Conservation (phyloP, 345 rosid species). For the Aquilaria malaccensis region DNA sequence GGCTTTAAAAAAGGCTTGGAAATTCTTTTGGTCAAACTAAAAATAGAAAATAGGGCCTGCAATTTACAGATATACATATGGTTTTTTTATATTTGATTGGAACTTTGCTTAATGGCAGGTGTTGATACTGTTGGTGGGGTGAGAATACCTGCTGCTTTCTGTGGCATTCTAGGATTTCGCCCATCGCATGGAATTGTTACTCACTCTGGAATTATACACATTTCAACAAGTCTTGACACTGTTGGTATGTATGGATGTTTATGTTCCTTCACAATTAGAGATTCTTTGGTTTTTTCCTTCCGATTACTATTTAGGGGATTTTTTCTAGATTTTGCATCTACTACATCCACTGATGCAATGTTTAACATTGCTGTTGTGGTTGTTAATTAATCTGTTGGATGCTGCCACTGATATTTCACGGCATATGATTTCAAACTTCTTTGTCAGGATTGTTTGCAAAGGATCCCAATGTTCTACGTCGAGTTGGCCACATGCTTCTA, state of each 20-base stretch:
- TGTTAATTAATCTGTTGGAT: neutral
- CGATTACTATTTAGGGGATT: neutral
- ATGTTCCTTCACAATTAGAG: neutral
- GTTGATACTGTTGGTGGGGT: constrained; percentile 84
- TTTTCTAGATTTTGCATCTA: neutral
- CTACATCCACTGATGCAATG: neutral
- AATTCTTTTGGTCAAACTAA: neutral
- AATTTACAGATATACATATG: neutral
- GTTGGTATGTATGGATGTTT: constrained; percentile 50
- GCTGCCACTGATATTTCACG: constrained; percentile 2
- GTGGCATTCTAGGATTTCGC: constrained; percentile 82
- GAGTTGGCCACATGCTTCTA: constrained; percentile 85
- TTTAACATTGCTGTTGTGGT: neutral
- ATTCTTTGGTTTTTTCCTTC: neutral
- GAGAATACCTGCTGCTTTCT: constrained; percentile 82
- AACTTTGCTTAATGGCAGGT: constrained; percentile 39
- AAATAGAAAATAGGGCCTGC: neutral
- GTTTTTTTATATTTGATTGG: neutral
- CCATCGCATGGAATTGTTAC: constrained; percentile 70
- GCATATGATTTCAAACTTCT: constrained; percentile 14
- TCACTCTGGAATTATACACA: constrained; percentile 50
- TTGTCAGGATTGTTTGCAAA: constrained; percentile 87
- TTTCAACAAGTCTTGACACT: constrained; percentile 73
- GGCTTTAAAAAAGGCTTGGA: no score
- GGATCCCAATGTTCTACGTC: constrained; percentile 67